phyloP scores from a whole-genome alignment of 2,329 filamentous ascomycete species.

The Alternaria brassicae region DNA sequence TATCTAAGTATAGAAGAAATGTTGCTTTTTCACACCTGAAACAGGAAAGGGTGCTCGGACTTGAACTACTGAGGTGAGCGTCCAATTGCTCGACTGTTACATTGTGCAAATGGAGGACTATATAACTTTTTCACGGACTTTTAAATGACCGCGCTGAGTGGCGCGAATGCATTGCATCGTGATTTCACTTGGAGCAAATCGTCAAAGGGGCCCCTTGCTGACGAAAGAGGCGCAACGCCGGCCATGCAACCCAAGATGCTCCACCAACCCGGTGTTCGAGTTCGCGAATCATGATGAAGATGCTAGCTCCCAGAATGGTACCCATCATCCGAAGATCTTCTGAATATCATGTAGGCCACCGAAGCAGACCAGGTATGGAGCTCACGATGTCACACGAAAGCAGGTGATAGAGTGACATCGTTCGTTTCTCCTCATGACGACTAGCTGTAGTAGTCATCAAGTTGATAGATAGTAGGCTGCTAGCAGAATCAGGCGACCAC shows the following conservation, averaged over 20 bases:
- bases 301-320: not conserved
- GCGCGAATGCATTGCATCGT: not conserved
- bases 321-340: not conserved
- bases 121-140: not conserved
- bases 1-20: not conserved
- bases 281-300: not conserved
- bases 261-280: not conserved
- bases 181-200: not conserved
- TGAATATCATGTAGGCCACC: not conserved
- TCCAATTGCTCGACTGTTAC: not conserved
- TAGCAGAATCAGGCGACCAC: not conserved
- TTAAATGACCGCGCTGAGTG: not conserved
- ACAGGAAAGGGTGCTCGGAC: not conserved
- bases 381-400: not conserved
- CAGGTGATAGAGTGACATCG: slow-evolving; percentile 1
- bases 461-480: not conserved
- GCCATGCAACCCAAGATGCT: not conserved
- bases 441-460: not conserved
- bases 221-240: not conserved
- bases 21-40: not conserved
- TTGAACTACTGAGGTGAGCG: not conserved
- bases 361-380: not conserved
- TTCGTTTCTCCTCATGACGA: not conserved
- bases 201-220: not conserved
- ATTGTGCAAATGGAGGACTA: not conserved